Conservation (phyloP, 2,329 filamentous ascomycete species). For the Sporothrix humicola region DNA sequence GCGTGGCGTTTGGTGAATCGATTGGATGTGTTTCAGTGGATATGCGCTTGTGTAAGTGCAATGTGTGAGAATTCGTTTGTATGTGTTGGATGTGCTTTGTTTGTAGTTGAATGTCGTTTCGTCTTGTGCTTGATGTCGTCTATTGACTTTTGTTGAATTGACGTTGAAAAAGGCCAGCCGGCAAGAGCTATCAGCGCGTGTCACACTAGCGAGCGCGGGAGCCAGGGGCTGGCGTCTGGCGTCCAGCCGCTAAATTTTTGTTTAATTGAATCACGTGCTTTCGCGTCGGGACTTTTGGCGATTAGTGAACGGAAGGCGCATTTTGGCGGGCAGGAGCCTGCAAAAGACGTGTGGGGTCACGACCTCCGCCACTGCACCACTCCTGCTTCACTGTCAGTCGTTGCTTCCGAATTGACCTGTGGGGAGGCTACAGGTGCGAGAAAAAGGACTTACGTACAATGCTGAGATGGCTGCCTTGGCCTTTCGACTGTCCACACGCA, state of each 20-base stretch:
- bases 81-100: no score
- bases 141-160: not conserved
- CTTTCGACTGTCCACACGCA: not conserved
- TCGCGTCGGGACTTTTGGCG: constrained; percentile 33
- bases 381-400: not conserved
- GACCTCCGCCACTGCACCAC: not conserved
- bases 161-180: not conserved
- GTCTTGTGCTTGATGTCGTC: not conserved
- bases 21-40: not conserved
- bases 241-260: not conserved
- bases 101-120: no score
- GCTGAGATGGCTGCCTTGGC: not conserved
- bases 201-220: not conserved
- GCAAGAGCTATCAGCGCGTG: not conserved
- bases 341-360: constrained; percentile 6
- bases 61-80: not conserved
- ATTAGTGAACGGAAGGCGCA: not conserved
- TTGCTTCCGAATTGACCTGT: constrained; percentile 32
- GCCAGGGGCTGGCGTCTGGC: not conserved
- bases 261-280: constrained; percentile 37
- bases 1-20: not conserved
- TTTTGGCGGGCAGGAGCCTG: not conserved
- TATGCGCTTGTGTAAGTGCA: not conserved
- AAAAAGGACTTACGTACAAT: not conserved
- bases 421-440: not conserved